A percentile compares a stretch with the other conserved stretches of the same genome.
phyloP scores from a whole-genome alignment of 2,329 filamentous ascomycete species.

The Chrysoporthe austroafricana region DNA sequence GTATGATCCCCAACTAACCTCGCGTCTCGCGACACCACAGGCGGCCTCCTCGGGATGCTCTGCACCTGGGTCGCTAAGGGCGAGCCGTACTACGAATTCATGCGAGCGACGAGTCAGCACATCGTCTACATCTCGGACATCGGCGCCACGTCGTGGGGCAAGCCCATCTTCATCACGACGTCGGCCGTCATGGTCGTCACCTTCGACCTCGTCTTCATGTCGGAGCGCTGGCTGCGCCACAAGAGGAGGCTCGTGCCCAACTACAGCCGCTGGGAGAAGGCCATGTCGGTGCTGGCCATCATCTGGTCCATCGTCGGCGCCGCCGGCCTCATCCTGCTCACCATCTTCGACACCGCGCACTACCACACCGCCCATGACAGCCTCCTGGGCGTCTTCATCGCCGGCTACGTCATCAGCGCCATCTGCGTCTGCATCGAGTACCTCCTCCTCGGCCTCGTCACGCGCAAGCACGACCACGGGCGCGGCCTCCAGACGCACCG shows the following conservation, averaged over 20 bases:
- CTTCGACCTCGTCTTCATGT: constrained; percentile 75
- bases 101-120: constrained; percentile 51
- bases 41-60: constrained; percentile 22
- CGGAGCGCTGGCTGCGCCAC: constrained; percentile 81
- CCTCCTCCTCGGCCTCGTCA: constrained; percentile 13
- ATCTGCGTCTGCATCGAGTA: constrained; percentile 83
- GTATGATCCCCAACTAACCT: background rate
- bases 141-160: constrained; percentile 57
- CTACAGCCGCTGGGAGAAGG: constrained; percentile 59
- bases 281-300: constrained; percentile 62
- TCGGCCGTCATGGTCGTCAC: constrained; percentile 71
- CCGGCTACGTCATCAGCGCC: constrained; percentile 78
- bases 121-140: constrained; percentile 72
- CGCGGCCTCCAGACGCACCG: constrained; percentile 75
- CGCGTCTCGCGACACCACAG: constrained; percentile 1
- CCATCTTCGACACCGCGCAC: constrained; percentile 75
- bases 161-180: constrained; percentile 75
- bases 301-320: constrained; percentile 71
- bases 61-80: constrained; percentile 17
- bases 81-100: constrained; percentile 54
- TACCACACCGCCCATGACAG: constrained; percentile 69
- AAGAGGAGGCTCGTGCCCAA: constrained; percentile 74
- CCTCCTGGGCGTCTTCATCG: constrained; percentile 79
- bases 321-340: constrained; percentile 74
- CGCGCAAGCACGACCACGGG: constrained; percentile 58